Percentiles rank a stretch among this genome's conserved stretches.
These are phyloP conservation scores for Rosa lucieae DNA, from an alignment of 306 rosid species.

Conservation along the genomic window DNA sequence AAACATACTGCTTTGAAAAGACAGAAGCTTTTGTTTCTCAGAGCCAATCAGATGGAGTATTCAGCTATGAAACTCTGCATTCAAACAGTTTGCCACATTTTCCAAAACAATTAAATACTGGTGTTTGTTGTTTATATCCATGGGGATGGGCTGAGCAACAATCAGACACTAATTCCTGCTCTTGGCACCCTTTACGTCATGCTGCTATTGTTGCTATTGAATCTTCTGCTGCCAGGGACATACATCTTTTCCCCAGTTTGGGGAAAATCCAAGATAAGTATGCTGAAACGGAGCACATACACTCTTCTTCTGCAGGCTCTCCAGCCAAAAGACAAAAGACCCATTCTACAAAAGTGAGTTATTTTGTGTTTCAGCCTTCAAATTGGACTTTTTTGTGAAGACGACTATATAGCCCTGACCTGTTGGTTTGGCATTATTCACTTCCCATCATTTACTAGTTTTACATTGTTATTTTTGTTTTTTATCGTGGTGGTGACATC, in stretches of 20 bases:
- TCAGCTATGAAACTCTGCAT: constrained; percentile 25
- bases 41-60: constrained; percentile 30
- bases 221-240: constrained; percentile 85
- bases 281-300: constrained; percentile 35
- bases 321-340: constrained; percentile 68
- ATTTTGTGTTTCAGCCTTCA: constrained; percentile 13
- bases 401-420: constrained; percentile 1
- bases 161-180: constrained; percentile 34
- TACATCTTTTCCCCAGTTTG: constrained; percentile 47
- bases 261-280: constrained; percentile 34
- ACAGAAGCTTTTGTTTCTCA: constrained; percentile 29
- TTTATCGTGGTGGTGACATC: neutral
- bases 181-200: constrained; percentile 77
- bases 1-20: constrained; percentile 28
- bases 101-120: constrained; percentile 15
- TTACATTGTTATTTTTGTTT: neutral
- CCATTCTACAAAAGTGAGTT: constrained; percentile 46
- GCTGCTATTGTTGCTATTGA: constrained; percentile 85
- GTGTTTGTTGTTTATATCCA: constrained; percentile 61
- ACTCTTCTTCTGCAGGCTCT: constrained; percentile 37
- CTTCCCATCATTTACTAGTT: neutral
- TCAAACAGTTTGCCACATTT: constrained; percentile 13
- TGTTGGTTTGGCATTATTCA: neutral
- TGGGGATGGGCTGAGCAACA: constrained; percentile 68
- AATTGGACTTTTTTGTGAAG: constrained; percentile 21